phyloP scores from a whole-genome alignment of 2,329 filamentous ascomycete genomes.

The Claviceps pazoutovae region DNA sequence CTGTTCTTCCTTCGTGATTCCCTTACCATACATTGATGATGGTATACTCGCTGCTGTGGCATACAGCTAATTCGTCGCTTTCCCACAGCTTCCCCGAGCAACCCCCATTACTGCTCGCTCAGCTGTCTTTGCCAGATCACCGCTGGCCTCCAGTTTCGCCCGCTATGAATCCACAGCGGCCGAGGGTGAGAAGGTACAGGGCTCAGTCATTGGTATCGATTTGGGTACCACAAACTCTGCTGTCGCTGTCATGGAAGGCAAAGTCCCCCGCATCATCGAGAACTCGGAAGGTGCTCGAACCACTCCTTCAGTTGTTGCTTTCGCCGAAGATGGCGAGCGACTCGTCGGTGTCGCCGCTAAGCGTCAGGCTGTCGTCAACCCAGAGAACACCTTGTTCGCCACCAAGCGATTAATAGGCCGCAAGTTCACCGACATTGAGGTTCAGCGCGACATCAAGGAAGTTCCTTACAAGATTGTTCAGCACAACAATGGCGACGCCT shows the following conservation, averaged over 20 bases:
- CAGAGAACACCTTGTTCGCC: constrained; percentile 94
- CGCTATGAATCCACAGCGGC: constrained; percentile 56
- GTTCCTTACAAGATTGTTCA: constrained; percentile 98
- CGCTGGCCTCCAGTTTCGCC: constrained; percentile 59
- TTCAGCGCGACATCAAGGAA: constrained; percentile 93
- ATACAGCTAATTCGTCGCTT: constrained; percentile 10
- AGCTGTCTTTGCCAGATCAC: constrained; percentile 52
- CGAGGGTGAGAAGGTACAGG: constrained; percentile 67
- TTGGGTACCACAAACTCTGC: constrained; percentile 96
- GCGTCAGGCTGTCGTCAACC: constrained; percentile 96
- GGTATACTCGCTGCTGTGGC: background rate
- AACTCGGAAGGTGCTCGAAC: constrained; percentile 70
- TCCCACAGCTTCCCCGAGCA: constrained; percentile 60
- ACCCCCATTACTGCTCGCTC: constrained; percentile 53
- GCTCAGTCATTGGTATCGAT: constrained; percentile 95
- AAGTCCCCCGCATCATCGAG: constrained; percentile 89
- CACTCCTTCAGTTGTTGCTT: constrained; percentile 74
- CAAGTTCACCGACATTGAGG: constrained; percentile 87
- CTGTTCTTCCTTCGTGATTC: background rate
- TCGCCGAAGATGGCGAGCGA: constrained; percentile 89
- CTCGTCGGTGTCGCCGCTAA: constrained; percentile 95
- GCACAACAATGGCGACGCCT: constrained; percentile 91
- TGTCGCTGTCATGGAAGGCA: constrained; percentile 95
- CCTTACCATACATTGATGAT: constrained; percentile 1
- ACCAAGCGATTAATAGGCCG: constrained; percentile 98